Conservation (phyloP, 2,329 filamentous ascomycete species). For the Cordyceps farinosa region DNA sequence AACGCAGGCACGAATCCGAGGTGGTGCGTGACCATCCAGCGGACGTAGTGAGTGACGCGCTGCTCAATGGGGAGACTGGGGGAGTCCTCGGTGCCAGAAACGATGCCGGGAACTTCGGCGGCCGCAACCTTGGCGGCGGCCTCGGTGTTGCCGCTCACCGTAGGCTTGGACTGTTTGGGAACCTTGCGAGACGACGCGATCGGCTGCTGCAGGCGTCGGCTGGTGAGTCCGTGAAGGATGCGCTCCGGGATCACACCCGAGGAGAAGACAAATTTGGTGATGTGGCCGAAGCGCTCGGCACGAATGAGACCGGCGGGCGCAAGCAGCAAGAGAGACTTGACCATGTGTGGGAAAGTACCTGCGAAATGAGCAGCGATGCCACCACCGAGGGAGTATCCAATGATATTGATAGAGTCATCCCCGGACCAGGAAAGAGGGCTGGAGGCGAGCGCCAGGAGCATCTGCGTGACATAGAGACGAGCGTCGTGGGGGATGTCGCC, state of each 20-base stretch:
- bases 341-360: constrained; percentile 65
- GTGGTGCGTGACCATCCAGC: constrained; percentile 57
- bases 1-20: constrained; percentile 58
- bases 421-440: constrained; percentile 67
- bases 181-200: constrained; percentile 41
- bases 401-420: constrained; percentile 54
- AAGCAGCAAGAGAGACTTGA: constrained; percentile 69
- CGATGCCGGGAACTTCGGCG: constrained; percentile 26
- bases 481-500: constrained; percentile 66
- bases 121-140: constrained; percentile 35
- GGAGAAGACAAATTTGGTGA: constrained; percentile 51
- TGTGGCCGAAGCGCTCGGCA: constrained; percentile 47
- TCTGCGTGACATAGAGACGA: constrained; percentile 69
- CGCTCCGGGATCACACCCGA: constrained; percentile 52
- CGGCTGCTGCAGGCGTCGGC: constrained; percentile 46
- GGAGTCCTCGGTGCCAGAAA: constrained; percentile 10
- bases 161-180: constrained; percentile 16
- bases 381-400: constrained; percentile 81
- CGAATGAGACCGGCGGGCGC: constrained; percentile 74
- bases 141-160: constrained; percentile 38
- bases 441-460: constrained; percentile 66
- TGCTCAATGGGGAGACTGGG: constrained; percentile 40
- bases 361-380: constrained; percentile 74
- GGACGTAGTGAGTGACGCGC: constrained; percentile 48
- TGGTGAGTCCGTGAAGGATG: constrained; percentile 47